Evolutionary conservation across 2,329 filamentous ascomycete species (phyloP), one percentile per base, ranked within the genome.

Genomic region (Calonectria multiphialidica): DNA sequence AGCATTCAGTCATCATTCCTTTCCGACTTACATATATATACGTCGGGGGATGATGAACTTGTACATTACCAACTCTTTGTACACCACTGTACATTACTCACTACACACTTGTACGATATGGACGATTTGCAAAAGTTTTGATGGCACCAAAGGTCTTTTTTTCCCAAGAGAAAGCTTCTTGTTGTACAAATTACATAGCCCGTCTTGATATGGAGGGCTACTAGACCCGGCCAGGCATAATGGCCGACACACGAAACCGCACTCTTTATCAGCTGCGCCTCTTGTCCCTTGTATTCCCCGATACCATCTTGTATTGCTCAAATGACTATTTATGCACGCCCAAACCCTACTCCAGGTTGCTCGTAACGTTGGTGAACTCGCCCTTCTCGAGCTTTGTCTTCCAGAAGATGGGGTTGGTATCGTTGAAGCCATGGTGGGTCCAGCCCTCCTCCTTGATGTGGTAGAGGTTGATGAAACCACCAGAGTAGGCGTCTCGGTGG

Each of bases 351-450:
- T 90, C 90, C 82, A 97, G 84, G 81, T 92, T 87, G 80, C 93
- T 94, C 71, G 95, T 97, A 66, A 98, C 96, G 84, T 98, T 98
- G 76, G 93, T 96, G 86, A 99, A 99, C 88, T 99, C 97, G 85
- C 96, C 96, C 91, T 98, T 98, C 85, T 98, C 94, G 82, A 99
- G 87, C 92, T 99, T 99, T 62, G 96, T 98, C 90, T 98, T 94
- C 97, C 97, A 99, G 93, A 99, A 99, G 83, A 98, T 98, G 53
- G 96, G 96, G 89, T 98, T 98, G 79, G 96, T 98, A 86, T 99
- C 97, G 82, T 89, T 95, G 90, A 99, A 99, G 74, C 97, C 97
- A 83, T 98, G 96, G 91, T 98, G 98, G 81, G 98, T 96, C 97
- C 97, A 99, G 80, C 97, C 97, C 76, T 95, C 93, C 88, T 99